A percentile compares a stretch with the other conserved stretches of the same genome.
Evolutionary conservation across 2,329 filamentous ascomycete species (phyloP).

Genomic region (Periglandula ipomoeae): DNA sequence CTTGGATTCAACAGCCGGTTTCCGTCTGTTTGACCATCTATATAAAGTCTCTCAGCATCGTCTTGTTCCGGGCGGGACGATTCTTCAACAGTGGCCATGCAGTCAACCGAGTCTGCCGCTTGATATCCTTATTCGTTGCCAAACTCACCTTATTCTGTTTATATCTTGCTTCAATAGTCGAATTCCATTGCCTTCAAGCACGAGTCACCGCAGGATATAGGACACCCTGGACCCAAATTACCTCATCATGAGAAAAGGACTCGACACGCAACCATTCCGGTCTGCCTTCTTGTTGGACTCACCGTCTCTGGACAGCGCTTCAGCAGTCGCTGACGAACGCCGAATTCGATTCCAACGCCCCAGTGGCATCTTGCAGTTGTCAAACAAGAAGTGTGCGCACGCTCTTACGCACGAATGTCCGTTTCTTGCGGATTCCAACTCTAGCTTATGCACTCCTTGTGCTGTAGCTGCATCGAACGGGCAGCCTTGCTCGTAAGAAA

Average conservation of each 20-base stretch:
- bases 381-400: slow-evolving; percentile 22
- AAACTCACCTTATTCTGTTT: background rate
- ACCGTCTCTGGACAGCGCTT: background rate
- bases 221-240: no score
- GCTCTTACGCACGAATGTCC: slow-evolving; percentile 17
- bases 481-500: slow-evolving; percentile 14
- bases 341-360: background rate
- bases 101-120: background rate
- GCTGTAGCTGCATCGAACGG: slow-evolving; percentile 15
- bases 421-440: slow-evolving; percentile 19
- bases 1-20: background rate
- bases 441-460: slow-evolving; percentile 16
- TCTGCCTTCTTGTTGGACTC: background rate
- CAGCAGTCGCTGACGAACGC: background rate
- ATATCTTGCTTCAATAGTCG: no score
- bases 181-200: background rate
- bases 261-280: background rate
- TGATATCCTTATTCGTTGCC: background rate
- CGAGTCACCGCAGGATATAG: no score
- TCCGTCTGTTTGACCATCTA: background rate
- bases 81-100: background rate
- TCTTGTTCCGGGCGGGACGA: background rate
- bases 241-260: slow-evolving; percentile 4
- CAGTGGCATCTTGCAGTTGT: slow-evolving; percentile 11
- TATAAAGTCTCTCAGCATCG: background rate